phyloP scores from a whole-genome alignment of 768 basidiomycete species.

The Lactarius hatsudake region DNA sequence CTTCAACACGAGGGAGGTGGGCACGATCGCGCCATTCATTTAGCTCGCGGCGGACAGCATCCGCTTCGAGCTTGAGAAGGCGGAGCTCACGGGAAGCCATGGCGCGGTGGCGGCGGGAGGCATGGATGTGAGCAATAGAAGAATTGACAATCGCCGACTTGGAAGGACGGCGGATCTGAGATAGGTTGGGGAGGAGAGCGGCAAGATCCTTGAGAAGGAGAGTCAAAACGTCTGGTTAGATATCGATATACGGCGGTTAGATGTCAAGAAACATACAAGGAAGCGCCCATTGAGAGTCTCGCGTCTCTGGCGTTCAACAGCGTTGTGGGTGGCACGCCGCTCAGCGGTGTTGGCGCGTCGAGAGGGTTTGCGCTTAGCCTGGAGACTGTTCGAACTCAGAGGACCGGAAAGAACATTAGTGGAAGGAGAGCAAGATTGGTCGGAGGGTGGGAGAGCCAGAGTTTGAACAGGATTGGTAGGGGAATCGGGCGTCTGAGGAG shows the following conservation, averaged over 20 bases:
- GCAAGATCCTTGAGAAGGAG: conserved; percentile 71
- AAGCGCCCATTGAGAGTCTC: conserved; percentile 94
- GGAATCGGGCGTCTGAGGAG: conserved; percentile 50
- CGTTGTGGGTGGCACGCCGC: conserved; percentile 94
- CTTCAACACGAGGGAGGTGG: conserved; percentile 67
- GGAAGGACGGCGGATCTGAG: conserved; percentile 87
- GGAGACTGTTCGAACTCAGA: conserved; percentile 33
- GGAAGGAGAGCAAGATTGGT: conserved; percentile 28
- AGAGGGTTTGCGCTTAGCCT: conserved; percentile 75
- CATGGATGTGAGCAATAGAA: conserved; percentile 84
- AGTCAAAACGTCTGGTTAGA: not conserved
- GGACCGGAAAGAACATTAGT: conserved; percentile 19
- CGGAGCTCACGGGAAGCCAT: conserved; percentile 83
- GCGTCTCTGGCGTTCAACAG: conserved; percentile 89
- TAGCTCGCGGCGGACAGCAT: conserved; percentile 84
- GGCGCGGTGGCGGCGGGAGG: conserved; percentile 75
- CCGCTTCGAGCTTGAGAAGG: conserved; percentile 72
- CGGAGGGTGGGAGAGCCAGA: conserved; percentile 37
- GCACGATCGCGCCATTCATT: conserved; percentile 90
- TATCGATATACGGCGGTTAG: conserved; percentile 12
- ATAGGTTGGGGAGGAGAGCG: conserved; percentile 84
- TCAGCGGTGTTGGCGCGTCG: conserved; percentile 95
- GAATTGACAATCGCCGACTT: conserved; percentile 98
- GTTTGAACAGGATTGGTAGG: conserved; percentile 38
- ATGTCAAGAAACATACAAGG: conserved; percentile 51